A percentile compares a stretch with the other conserved stretches of the same genome.
Evolutionary conservation across 441 rosid species (phyloP).

Genomic region (Euphorbia celastroides): DNA sequence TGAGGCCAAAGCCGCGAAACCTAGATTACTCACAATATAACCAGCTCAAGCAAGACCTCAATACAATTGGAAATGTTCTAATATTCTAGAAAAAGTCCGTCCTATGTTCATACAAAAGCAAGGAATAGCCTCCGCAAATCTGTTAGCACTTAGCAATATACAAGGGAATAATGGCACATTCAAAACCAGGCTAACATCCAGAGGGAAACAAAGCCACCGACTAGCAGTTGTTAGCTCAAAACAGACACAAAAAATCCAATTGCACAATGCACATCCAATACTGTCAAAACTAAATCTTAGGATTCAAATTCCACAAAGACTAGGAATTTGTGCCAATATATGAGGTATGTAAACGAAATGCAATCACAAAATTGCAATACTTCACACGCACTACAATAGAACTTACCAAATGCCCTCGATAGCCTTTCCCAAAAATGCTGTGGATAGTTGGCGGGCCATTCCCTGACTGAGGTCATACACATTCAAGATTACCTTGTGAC

Average conservation of each 20-base stretch:
- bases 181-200: neutral
- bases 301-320: no score
- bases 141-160: neutral
- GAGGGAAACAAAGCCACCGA: neutral
- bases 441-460: slow-evolving; percentile 82
- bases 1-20: no score
- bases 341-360: neutral
- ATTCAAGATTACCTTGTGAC: slow-evolving; percentile 60
- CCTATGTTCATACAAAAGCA: neutral
- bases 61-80: neutral
- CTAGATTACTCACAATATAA: no score
- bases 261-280: no score
- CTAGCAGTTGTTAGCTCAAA: neutral
- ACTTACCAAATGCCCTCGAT: slow-evolving; percentile 91
- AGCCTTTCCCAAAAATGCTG: slow-evolving; percentile 66
- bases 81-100: neutral
- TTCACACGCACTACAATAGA: neutral
- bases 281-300: neutral
- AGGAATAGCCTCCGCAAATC: neutral
- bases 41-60: neutral
- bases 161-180: neutral
- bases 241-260: neutral
- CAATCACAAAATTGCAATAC: neutral
- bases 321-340: neutral
- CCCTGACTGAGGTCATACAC: slow-evolving; percentile 93